Conservation (phyloP, 2,329 filamentous ascomycete species). For the Zymoseptoria pseudotritici region DNA sequence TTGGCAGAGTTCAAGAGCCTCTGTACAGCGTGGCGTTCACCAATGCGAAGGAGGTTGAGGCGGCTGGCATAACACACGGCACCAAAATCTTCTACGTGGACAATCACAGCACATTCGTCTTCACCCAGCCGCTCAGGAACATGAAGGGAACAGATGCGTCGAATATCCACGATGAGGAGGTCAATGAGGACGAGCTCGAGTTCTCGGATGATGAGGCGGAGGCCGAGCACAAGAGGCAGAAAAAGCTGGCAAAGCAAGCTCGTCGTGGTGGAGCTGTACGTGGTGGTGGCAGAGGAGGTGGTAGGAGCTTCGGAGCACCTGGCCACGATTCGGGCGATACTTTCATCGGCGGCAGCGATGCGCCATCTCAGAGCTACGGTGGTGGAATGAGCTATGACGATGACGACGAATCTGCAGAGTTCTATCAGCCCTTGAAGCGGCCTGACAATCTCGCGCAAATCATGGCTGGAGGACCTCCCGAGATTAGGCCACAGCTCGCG, state of each 20-base stretch:
- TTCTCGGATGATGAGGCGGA: constrained; percentile 97
- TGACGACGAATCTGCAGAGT: constrained; percentile 36
- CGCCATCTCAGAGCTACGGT: constrained; percentile 19
- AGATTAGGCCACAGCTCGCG: constrained; percentile 15
- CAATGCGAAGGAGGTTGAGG: constrained; percentile 58
- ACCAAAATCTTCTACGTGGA: constrained; percentile 72
- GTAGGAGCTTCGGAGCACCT: constrained; percentile 11
- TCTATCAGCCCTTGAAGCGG: constrained; percentile 42
- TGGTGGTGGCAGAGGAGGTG: constrained; percentile 13
- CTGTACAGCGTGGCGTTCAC: constrained; percentile 76
- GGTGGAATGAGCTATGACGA: constrained; percentile 32
- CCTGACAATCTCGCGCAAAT: constrained; percentile 41
- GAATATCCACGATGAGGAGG: constrained; percentile 90
- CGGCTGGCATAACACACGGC: constrained; percentile 60
- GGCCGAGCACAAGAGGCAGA: constrained; percentile 40
- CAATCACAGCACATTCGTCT: constrained; percentile 72
- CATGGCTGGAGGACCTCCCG: constrained; percentile 31
- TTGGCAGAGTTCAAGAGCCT: constrained; percentile 79
- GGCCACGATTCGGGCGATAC: constrained; percentile 7
- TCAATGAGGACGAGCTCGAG: constrained; percentile 76
- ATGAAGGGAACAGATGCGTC: constrained; percentile 89
- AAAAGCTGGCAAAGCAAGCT: constrained; percentile 28
- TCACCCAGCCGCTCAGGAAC: constrained; percentile 71
- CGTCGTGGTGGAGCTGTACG: constrained; percentile 18
- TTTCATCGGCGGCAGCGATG: constrained; percentile 15